phyloP scores from a whole-genome alignment of 768 basidiomycete species.

The Dentipellis fragilis region DNA sequence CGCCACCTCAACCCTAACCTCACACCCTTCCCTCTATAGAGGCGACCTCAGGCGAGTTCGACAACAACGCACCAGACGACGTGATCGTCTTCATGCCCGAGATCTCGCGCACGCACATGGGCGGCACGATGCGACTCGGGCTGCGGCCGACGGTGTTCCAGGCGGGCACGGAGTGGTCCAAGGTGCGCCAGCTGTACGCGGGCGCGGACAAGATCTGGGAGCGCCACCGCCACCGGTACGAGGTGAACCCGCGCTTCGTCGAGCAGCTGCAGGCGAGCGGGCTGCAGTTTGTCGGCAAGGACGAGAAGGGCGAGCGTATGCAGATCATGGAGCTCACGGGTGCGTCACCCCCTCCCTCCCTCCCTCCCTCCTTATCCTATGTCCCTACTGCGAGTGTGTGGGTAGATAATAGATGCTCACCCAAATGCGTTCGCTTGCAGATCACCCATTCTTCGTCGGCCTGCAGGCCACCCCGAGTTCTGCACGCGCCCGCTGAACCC shows the following conservation, averaged over 20 bases:
- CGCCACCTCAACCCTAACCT: not conserved
- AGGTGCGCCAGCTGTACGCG: constrained; percentile 73
- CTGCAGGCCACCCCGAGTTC: constrained; percentile 98
- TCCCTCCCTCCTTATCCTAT: not conserved
- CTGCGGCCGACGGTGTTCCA: constrained; percentile 93
- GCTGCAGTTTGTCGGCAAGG: constrained; percentile 75
- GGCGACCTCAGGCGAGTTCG: constrained; percentile 82
- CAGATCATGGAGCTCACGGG: constrained; percentile 84
- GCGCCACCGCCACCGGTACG: constrained; percentile 91
- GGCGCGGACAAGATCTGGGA: constrained; percentile 84
- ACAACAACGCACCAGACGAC: constrained; percentile 47
- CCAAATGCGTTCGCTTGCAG: no score
- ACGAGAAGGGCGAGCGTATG: constrained; percentile 96
- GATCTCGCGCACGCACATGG: constrained; percentile 95
- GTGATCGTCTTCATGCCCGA: constrained; percentile 98
- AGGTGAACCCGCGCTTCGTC: constrained; percentile 88
- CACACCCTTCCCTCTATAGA: constrained; percentile 31
- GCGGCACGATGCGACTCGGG: constrained; percentile 99
- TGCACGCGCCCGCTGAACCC: constrained; percentile 97
- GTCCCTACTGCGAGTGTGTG: no score
- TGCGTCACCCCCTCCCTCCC: constrained; percentile 26
- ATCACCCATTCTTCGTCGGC: constrained; percentile 89
- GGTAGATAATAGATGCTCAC: no score
- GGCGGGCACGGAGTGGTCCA: constrained; percentile 61
- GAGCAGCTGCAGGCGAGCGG: constrained; percentile 61